phyloP scores from a whole-genome alignment of 2,329 filamentous ascomycete species.

The Botrytis fabae region DNA sequence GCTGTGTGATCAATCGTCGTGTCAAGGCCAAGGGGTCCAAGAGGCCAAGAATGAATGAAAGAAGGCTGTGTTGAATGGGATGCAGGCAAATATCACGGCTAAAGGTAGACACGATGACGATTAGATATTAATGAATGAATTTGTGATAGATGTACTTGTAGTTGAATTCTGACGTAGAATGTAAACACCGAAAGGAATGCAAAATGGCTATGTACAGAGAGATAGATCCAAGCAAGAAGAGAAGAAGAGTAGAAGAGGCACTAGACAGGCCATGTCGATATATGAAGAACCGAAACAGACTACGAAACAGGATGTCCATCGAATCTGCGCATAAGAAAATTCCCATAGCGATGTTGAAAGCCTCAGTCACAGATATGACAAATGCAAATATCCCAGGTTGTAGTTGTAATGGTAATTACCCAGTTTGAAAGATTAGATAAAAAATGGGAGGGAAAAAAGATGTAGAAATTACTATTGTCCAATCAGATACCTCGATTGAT shows the following conservation, averaged over 20 bases:
- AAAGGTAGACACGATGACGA: background rate
- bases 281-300: background rate
- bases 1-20: background rate
- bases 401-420: too few species aligned
- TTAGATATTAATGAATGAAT: background rate
- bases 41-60: background rate
- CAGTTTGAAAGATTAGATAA: too few species aligned
- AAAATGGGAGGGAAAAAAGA: background rate
- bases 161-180: background rate
- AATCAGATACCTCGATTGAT: background rate
- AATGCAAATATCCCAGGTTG: background rate
- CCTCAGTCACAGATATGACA: too few species aligned
- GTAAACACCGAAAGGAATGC: background rate
- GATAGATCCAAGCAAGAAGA: background rate
- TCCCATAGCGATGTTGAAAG: background rate
- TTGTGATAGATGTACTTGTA: background rate
- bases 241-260: background rate
- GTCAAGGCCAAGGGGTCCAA: background rate
- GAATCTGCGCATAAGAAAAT: background rate
- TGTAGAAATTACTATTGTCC: background rate
- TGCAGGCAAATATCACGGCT: slow-evolving; percentile 5
- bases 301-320: background rate
- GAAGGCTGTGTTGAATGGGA: slow-evolving; percentile 8
- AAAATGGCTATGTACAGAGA: background rate
- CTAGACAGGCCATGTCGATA: background rate